Base-by-base conservation (phyloP, 345 rosid genomes). In the Sonneratia caseolaris region DNA sequence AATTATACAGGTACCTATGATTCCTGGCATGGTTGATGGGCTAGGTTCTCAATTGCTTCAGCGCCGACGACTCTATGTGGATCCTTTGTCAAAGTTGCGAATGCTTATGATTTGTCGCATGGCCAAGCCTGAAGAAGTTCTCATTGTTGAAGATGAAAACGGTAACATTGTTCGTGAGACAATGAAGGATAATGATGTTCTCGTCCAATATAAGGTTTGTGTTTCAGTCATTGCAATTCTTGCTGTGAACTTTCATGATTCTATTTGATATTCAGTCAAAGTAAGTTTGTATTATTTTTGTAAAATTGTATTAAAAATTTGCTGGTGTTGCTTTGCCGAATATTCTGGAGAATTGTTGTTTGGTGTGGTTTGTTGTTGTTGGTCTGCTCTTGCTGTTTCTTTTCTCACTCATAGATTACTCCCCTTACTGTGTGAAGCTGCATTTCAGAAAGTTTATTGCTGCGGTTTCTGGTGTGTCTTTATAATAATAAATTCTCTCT, bases 111-210 rank as follows among this genome's bases (percentile, higher is more conserved):
- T 96, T 64, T 88, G 86, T 70, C 97, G 99, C 38, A 96, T 96
- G 98, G 99, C 99, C 24, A 92, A 96, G 82, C 99, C 99, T 70
- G 99, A 96, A 74, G 99, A 96, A 80, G 98, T 96, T 74, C 78
- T 96, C 51, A 91, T 96, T 70, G 98, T 96, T 83, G 99, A 96
- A 87, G 99, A 96, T 87, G 99, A 96, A 84, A 96, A 96, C 82
- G 99, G 99, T 40, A 96, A 96, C 81, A 92, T 92, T 47, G 99
- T 92, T 66, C 95, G 97, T 71, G 98, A 91, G 88, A 96, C 99
- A 66, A 77, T 96, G 99, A 96, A 96, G 80, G 99, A 96, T 84
- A 92, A 96, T 71, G 99, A 96, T 87, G 97, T 96, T 75, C 99
- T 92, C 77, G 98, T 96, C 73, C 99, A 96, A 69, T 96, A 92